A percentile compares a stretch with the other conserved stretches of the same genome.
Evolutionary conservation across 1,284 basidiomycete genomes (phyloP).

Genomic region (Ceratobasidium sp.): DNA sequence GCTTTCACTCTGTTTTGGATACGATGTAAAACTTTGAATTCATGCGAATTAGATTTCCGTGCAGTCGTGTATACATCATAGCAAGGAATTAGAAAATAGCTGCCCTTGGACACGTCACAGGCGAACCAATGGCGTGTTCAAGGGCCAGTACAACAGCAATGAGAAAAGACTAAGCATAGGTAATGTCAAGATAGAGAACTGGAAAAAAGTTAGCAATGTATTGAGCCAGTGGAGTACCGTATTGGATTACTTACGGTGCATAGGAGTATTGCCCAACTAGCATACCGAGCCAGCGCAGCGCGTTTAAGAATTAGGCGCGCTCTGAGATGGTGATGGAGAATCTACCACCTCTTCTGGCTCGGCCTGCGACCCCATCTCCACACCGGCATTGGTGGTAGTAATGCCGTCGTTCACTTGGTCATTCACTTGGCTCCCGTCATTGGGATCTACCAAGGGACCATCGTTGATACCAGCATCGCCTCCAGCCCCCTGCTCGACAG

Average conservation of each 20-base stretch:
- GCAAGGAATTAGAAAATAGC: not conserved
- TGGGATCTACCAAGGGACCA: not conserved
- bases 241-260: not conserved
- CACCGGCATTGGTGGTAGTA: not conserved
- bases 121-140: not conserved
- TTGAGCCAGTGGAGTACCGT: no score
- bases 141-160: not conserved
- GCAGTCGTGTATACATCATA: no score
- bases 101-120: not conserved
- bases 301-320: not conserved
- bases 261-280: not conserved
- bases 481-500: not conserved
- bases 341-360: not conserved
- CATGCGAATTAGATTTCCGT: no score
- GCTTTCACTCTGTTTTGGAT: no score
- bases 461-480: not conserved
- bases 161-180: not conserved
- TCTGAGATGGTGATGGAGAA: not conserved
- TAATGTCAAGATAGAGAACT: not conserved
- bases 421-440: not conserved
- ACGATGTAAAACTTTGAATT: not conserved
- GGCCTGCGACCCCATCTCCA: not conserved
- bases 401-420: no score
- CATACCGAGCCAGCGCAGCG: not conserved
- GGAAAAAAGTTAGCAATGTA: not conserved